Evolutionary conservation across 192 early-diverging fungal genomes (phyloP).

Genomic region (Pecoramyces ruminantium): DNA sequence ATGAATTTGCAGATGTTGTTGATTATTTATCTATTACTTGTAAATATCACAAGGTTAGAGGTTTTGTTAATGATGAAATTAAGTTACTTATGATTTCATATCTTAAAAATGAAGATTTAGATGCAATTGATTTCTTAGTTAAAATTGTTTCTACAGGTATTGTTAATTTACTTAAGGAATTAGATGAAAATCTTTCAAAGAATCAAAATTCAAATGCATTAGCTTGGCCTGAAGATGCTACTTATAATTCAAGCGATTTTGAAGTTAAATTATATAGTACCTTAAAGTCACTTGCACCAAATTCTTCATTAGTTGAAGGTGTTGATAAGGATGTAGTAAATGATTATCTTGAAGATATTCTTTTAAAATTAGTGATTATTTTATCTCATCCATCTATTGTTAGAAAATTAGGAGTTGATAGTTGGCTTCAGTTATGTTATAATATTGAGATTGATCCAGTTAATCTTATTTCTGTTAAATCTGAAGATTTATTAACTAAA

Average conservation of each 20-base stretch:
- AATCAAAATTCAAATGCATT: constrained; percentile 3
- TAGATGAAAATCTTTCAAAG: background rate
- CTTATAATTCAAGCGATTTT: constrained; percentile 9
- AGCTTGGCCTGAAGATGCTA: constrained; percentile 18
- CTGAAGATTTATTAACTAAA: constrained; percentile 12
- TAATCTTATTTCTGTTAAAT: constrained; percentile 24
- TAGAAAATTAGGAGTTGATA: constrained; percentile 36
- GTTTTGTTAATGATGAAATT: background rate
- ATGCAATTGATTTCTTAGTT: background rate
- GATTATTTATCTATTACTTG: constrained; percentile 3
- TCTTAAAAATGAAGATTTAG: background rate
- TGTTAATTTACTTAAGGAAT: constrained; percentile 9
- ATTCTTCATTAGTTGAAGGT: constrained; percentile 5
- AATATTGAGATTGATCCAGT: constrained; percentile 40
- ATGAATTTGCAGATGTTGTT: constrained; percentile 20
- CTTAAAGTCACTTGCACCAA: constrained; percentile 13
- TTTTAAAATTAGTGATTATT: constrained; percentile 29
- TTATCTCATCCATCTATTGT: constrained; percentile 22
- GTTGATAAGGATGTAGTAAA: constrained; percentile 1
- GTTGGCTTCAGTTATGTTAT: constrained; percentile 76
- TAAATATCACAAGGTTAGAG: background rate
- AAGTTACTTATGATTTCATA: background rate
- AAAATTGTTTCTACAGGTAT: constrained; percentile 18
- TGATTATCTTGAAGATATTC: constrained; percentile 1
- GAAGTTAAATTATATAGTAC: constrained; percentile 11